Evolutionary conservation across 2,329 filamentous ascomycete species (phyloP), one percentile per base, ranked within the genome.

Genomic region (Fusarium continuum): DNA sequence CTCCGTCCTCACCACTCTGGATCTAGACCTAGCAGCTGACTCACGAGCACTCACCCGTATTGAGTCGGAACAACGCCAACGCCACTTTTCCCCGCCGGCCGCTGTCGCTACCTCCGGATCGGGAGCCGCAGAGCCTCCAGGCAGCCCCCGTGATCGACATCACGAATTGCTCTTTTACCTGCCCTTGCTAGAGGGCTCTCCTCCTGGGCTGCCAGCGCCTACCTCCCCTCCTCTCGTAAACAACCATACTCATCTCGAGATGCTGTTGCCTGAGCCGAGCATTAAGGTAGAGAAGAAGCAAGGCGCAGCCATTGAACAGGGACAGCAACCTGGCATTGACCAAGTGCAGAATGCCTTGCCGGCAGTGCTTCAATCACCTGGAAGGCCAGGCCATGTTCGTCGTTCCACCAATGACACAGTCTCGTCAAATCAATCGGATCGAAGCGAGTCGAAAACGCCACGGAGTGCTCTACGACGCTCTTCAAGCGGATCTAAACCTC

Each of bases 131-230:
- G 71, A 72, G 62, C 65, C 71, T 63, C 76, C 76, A 44, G 70
- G 77, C 64, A 80, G 78, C 68, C 79, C 80, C 45, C 83, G 83
- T 75, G 82, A 84, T 55, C 82, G 84, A 57, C 85, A 88, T 65
- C 76, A 78, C 70, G 85, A 88, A 65, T 83, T 89, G 63, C 75
- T 89, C 56, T 89, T 89, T 70, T 89, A 85, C 69, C 80, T 90
- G 51, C 86, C 86, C 38, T 77, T 89, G 51, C 81, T 89, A 50
- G 86, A 88, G 64, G 78, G 79, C 61, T 70, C 71, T 54, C 68
- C 70, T 45, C 68, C 70, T 41, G 56, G 61, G 51, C 61, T 67
- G 38, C 69, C n/a, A n/a, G n/a, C n/a, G n/a, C n/a, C 70, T 32
- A 41, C 23, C 31, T 57, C 64, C 23, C 50, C 68, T 50, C 62